Percentiles rank a stretch among this genome's conserved stretches.
Conservation (phyloP, 306 rosid genomes). For the Gleditsia sinensis region DNA sequence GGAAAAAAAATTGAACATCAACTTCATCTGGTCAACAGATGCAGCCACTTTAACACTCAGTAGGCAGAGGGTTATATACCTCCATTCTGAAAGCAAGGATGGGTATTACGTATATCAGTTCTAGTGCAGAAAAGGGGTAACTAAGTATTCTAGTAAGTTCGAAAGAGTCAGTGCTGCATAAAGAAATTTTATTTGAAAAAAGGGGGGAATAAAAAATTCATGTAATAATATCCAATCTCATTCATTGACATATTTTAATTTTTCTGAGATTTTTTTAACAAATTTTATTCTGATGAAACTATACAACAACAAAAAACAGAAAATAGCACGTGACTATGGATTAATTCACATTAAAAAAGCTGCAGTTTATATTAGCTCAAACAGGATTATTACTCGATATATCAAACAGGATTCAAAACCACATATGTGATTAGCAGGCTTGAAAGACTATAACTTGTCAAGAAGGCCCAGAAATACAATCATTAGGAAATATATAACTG, state of each 20-base stretch:
- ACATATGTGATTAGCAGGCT: neutral
- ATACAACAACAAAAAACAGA: neutral
- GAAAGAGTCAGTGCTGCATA: neutral
- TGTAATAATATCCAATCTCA: neutral
- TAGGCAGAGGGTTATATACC: slow-evolving; percentile 20
- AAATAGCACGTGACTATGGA: neutral
- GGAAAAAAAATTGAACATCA: slow-evolving; percentile 22
- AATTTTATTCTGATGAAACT: neutral
- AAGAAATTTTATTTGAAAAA: neutral
- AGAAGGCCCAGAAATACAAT: neutral
- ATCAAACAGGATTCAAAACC: neutral
- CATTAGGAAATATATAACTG: neutral
- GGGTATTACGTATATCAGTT: neutral
- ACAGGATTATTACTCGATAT: neutral
- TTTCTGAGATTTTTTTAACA: neutral
- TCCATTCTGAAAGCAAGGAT: neutral
- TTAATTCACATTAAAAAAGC: neutral
- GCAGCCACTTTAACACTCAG: neutral
- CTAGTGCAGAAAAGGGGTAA: neutral
- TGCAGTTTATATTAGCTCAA: neutral
- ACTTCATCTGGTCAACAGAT: slow-evolving; percentile 31
- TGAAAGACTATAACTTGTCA: neutral
- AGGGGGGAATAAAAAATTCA: slow-evolving; percentile 13
- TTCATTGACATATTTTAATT: neutral
- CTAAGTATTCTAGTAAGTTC: neutral